These are phyloP conservation scores for Cicer chorassanicum DNA, from an alignment of 306 rosid genomes.

Conservation along the genomic window DNA sequence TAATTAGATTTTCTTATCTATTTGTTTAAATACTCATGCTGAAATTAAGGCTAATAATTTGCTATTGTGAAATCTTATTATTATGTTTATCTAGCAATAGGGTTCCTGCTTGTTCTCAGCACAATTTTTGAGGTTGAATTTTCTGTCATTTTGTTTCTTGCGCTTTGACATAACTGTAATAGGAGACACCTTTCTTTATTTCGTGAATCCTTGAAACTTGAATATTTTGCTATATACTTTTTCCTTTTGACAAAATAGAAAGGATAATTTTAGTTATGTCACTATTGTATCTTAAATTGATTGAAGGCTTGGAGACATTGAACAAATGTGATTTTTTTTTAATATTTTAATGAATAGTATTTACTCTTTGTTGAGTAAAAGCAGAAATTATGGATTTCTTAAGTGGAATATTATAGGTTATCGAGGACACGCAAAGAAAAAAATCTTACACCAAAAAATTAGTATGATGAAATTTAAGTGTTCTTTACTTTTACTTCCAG, in stretches of 20 bases:
- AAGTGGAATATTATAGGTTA: slow-evolving; percentile 18
- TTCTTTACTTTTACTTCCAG: slow-evolving; percentile 48
- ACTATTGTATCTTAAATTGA: neutral
- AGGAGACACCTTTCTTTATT: slow-evolving; percentile 14
- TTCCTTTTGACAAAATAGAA: neutral
- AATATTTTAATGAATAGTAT: neutral
- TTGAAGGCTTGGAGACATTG: neutral
- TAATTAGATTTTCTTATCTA: no score
- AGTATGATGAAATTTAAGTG: slow-evolving; percentile 28
- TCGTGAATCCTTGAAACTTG: slow-evolving; percentile 15
- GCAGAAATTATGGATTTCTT: slow-evolving; percentile 1
- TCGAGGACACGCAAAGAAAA: slow-evolving; percentile 10
- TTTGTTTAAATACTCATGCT: neutral
- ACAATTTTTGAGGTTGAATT: neutral
- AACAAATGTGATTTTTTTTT: neutral
- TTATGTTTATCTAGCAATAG: slow-evolving; percentile 11
- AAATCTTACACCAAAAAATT: slow-evolving; percentile 20
- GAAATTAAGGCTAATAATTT: slow-evolving; percentile 5
- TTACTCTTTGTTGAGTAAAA: slow-evolving; percentile 11
- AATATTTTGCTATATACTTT: slow-evolving; percentile 10
- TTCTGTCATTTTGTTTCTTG: slow-evolving; percentile 24
- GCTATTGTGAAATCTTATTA: slow-evolving; percentile 22
- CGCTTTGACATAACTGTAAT: slow-evolving; percentile 12
- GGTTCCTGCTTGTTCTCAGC: slow-evolving; percentile 8
- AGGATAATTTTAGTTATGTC: slow-evolving; percentile 11